phyloP scores from a whole-genome alignment of 129 eudicot species.

The Flaveria trinervia region DNA sequence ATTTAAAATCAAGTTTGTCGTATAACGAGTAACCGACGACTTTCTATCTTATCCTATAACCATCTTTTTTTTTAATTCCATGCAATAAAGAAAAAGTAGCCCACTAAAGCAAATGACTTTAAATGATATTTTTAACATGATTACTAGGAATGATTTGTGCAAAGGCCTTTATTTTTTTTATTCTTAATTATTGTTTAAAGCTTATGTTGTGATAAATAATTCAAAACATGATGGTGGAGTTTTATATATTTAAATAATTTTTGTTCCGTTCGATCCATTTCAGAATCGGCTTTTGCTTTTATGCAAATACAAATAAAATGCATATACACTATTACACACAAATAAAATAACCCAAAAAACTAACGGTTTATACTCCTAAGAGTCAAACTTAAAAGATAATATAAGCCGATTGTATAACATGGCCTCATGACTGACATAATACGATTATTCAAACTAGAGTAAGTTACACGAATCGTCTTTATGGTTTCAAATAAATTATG shows the following conservation, averaged over 20 bases:
- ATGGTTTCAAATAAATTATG: too few species aligned
- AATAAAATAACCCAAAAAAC: not conserved
- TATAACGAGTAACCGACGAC: not conserved
- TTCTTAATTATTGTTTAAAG: too few species aligned
- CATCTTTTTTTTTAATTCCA: not conserved
- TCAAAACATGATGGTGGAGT: too few species aligned
- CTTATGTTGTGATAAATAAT: too few species aligned
- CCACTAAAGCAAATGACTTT: not conserved
- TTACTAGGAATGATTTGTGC: not conserved
- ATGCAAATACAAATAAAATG: too few species aligned
- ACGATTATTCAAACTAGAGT: too few species aligned
- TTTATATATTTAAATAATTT: not conserved
- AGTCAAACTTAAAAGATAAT: not conserved
- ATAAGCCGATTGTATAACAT: not conserved
- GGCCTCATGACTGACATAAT: not conserved
- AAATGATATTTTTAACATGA: not conserved
- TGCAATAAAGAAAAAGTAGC: not conserved
- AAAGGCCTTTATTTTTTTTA: not conserved
- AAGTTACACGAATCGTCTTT: too few species aligned
- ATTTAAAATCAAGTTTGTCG: too few species aligned
- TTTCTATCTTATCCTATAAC: not conserved
- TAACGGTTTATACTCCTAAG: not conserved
- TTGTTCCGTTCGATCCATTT: not conserved
- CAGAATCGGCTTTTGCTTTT: not conserved
- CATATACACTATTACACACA: too few species aligned